Evolutionary conservation across 2,329 filamentous ascomycete genomes (phyloP).

Genomic region (Gliomastix tumulicola): DNA sequence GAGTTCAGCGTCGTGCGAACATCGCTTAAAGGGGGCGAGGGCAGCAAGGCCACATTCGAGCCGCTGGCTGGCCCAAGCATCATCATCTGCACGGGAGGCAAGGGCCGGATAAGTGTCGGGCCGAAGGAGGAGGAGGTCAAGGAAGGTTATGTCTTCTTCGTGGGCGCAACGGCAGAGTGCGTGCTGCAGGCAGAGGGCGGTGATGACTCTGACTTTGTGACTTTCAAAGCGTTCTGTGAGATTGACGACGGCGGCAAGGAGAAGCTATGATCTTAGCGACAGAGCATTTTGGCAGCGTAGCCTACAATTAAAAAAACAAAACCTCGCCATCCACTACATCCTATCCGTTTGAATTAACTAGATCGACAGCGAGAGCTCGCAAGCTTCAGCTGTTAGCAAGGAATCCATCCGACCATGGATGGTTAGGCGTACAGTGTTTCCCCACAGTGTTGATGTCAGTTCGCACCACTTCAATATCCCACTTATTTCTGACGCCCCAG

Average conservation of each 20-base stretch:
- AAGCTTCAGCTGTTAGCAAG: too few relatives aligned
- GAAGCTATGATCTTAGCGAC: conserved; percentile 14
- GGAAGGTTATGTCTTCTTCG: conserved; percentile 72
- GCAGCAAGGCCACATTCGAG: conserved; percentile 83
- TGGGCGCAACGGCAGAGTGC: conserved; percentile 80
- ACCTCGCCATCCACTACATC: too few relatives aligned
- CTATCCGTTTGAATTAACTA: too few relatives aligned
- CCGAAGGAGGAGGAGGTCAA: conserved; percentile 69
- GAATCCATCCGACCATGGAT: too few relatives aligned
- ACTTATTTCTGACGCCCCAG: too few relatives aligned
- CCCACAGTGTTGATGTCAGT: too few relatives aligned
- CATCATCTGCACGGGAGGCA: conserved; percentile 80
- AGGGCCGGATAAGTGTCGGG: conserved; percentile 79
- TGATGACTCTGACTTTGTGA: conserved; percentile 66
- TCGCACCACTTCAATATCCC: too few relatives aligned
- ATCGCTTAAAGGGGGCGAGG: conserved; percentile 55
- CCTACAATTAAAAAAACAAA: too few relatives aligned
- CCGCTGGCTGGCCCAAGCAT: conserved; percentile 84
- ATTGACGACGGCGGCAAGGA: conserved; percentile 40
- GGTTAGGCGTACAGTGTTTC: too few relatives aligned
- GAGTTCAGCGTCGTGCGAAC: conserved; percentile 89
- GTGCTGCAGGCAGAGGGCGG: conserved; percentile 62
- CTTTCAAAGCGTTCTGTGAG: conserved; percentile 93
- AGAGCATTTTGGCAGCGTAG: neutral
- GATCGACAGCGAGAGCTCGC: too few relatives aligned